phyloP scores from a whole-genome alignment of 2,329 filamentous ascomycete genomes.

The Huntiella abstrusa region DNA sequence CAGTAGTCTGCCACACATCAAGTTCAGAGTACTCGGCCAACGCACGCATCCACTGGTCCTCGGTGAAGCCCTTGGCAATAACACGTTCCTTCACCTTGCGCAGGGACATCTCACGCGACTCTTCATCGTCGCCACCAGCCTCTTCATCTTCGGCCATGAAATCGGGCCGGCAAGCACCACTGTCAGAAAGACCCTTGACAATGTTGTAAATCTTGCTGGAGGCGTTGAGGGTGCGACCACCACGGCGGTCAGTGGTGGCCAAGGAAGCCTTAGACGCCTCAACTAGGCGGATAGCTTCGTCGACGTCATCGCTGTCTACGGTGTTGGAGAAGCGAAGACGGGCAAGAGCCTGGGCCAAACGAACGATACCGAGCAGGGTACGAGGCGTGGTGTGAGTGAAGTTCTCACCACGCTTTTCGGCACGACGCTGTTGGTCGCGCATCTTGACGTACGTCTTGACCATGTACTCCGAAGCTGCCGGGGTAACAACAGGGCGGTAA shows the following conservation, averaged over 20 bases:
- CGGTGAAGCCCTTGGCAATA: slow-evolving; percentile 88
- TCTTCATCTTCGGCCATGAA: slow-evolving; percentile 52
- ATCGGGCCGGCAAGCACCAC: slow-evolving; percentile 65
- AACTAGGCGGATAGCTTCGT: slow-evolving; percentile 77
- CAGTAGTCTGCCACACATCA: slow-evolving; percentile 73
- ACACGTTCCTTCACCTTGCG: slow-evolving; percentile 79
- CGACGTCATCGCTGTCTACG: slow-evolving; percentile 82
- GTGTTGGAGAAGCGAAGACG: slow-evolving; percentile 72
- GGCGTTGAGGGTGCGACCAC: slow-evolving; percentile 57
- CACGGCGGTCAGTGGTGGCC: slow-evolving; percentile 39
- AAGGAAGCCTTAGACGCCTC: slow-evolving; percentile 89
- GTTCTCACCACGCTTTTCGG: slow-evolving; percentile 77
- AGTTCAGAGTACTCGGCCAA: slow-evolving; percentile 77
- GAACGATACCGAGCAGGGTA: slow-evolving; percentile 80
- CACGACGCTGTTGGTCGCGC: slow-evolving; percentile 76
- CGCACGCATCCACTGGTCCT: slow-evolving; percentile 73
- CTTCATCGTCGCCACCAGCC: slow-evolving; percentile 32
- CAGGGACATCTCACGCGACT: slow-evolving; percentile 57
- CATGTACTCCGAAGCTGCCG: slow-evolving; percentile 82
- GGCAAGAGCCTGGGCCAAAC: slow-evolving; percentile 82
- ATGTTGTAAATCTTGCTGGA: slow-evolving; percentile 89
- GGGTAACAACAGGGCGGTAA: slow-evolving; percentile 72
- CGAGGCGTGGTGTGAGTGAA: slow-evolving; percentile 89
- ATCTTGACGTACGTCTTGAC: slow-evolving; percentile 91
- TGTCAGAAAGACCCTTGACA: slow-evolving; percentile 71